Percentiles rank a stretch among this genome's conserved stretches.
Conservation (phyloP, 1,284 basidiomycete genomes). For the Papiliotrema flavescens region DNA sequence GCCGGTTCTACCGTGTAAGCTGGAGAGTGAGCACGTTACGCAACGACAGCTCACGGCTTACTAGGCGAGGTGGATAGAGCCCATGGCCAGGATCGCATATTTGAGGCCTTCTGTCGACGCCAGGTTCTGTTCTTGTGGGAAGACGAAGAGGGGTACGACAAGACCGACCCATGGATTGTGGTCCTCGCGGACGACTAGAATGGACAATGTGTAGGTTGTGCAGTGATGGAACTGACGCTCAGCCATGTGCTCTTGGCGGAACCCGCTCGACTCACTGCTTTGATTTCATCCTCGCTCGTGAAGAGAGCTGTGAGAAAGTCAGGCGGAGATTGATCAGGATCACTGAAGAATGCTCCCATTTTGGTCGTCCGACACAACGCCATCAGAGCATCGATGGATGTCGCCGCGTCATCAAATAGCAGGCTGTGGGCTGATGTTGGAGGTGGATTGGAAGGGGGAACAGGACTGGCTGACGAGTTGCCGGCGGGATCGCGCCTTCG, state of each 20-base stretch:
- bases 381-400: conserved; percentile 30
- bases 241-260: neutral
- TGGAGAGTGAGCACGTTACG: neutral
- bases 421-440: neutral
- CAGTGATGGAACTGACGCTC: conserved; percentile 39
- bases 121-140: conserved; percentile 25
- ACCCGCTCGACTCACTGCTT: conserved; percentile 24
- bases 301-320: conserved; percentile 34
- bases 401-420: conserved; percentile 7
- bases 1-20: conserved; percentile 14
- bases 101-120: conserved; percentile 31
- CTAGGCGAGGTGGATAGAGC: conserved; percentile 31
- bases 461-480: no score
- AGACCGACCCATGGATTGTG: conserved; percentile 40
- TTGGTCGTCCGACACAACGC: conserved; percentile 36
- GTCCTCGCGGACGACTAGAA: conserved; percentile 38
- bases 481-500: no score
- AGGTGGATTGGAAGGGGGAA: neutral
- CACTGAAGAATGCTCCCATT: conserved; percentile 39
- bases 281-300: conserved; percentile 31
- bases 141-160: conserved; percentile 36
- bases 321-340: conserved; percentile 29
- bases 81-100: conserved; percentile 30
- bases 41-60: conserved; percentile 6
- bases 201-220: conserved; percentile 39